Conservation (phyloP, 2,329 filamentous ascomycete genomes). For the Trichoderma asperellum region DNA sequence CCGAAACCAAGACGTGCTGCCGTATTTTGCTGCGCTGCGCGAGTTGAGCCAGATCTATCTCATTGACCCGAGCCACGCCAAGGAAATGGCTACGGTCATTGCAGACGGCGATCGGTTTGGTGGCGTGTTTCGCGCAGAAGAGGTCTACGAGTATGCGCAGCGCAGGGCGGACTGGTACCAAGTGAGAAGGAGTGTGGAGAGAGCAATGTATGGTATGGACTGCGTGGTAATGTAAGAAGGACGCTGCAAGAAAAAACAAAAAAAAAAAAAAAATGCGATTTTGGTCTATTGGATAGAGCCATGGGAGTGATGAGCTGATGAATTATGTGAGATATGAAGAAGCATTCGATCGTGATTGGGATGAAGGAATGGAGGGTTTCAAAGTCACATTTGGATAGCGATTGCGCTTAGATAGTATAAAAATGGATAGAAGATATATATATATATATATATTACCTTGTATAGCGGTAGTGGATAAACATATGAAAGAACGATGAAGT, state of each 20-base stretch:
- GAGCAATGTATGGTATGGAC: slow-evolving; percentile 95
- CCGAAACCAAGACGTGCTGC: slow-evolving; percentile 78
- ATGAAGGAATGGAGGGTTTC: neutral
- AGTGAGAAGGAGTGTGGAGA: slow-evolving; percentile 85
- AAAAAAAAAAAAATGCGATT: neutral
- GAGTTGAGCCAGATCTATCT: slow-evolving; percentile 96
- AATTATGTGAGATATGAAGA: slow-evolving; percentile 16
- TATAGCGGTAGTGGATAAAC: neutral
- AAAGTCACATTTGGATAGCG: slow-evolving; percentile 6
- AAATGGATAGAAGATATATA: slow-evolving; percentile 24
- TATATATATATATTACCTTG: neutral
- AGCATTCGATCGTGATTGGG: neutral
- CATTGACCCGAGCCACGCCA: slow-evolving; percentile 80
- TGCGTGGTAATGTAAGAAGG: slow-evolving; percentile 74
- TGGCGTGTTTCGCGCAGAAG: slow-evolving; percentile 91
- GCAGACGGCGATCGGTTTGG: slow-evolving; percentile 88
- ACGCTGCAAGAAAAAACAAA: neutral
- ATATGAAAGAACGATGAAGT: neutral
- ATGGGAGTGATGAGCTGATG: slow-evolving; percentile 14
- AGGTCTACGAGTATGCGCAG: slow-evolving; percentile 97
- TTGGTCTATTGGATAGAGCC: neutral
- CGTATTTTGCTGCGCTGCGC: slow-evolving; percentile 88
- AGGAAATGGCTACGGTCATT: slow-evolving; percentile 93
- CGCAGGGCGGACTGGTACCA: slow-evolving; percentile 93
- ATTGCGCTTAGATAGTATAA: neutral